These are phyloP conservation scores for Vickermania spadyakhi DNA, from an alignment of 208 protist genomes.

Conservation along the genomic window DNA sequence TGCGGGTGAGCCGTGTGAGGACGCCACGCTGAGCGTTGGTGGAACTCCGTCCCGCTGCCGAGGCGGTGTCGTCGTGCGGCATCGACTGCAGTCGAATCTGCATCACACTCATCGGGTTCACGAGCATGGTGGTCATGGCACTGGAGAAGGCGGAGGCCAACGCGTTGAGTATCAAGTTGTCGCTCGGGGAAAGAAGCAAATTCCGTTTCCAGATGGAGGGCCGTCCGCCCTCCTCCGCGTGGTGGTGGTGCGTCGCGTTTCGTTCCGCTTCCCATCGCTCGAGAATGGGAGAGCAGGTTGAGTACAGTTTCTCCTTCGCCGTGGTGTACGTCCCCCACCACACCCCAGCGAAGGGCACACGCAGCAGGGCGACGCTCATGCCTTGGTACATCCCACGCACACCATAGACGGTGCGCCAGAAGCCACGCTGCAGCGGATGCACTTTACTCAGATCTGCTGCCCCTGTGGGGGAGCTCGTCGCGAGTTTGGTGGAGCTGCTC, in stretches of 20 bases:
- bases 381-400: conserved; percentile 65
- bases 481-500: background rate
- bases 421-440: background rate
- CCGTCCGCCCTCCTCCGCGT: background rate
- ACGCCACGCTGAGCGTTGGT: conserved; percentile 5
- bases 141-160: conserved; percentile 52
- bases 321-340: conserved; percentile 83
- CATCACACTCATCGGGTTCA: conserved; percentile 76
- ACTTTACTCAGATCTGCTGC: background rate
- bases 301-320: conserved; percentile 60
- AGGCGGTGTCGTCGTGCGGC: conserved; percentile 5
- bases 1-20: background rate
- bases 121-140: conserved; percentile 47
- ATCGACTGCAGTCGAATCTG: conserved; percentile 72
- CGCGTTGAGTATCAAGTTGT: conserved; percentile 78
- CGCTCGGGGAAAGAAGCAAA: conserved; percentile 63
- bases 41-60: background rate
- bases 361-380: conserved; percentile 45
- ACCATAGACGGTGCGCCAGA: conserved; percentile 5
- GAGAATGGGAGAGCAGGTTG: conserved; percentile 31
- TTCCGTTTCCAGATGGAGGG: conserved; percentile 29
- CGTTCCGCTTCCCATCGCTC: conserved; percentile 29
- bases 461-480: background rate
- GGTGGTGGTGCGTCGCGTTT: background rate
- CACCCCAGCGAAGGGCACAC: conserved; percentile 62